Conservation (phyloP, 1,139 yeast species). For the Diutina scorzettiae region DNA sequence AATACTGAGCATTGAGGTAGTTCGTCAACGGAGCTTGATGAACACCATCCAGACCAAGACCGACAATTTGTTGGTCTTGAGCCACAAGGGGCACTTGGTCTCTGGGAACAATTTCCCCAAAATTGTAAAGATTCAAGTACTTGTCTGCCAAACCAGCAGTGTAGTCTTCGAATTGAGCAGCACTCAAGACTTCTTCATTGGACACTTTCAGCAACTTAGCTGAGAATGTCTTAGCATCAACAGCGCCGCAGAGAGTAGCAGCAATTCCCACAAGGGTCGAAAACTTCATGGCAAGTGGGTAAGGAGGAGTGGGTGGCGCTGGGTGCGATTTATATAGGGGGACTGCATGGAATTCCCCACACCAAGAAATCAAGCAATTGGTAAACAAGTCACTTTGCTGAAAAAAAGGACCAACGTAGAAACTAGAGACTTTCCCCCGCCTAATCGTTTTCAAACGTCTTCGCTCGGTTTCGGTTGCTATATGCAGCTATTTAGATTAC, state of each 20-base stretch:
- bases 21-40: conserved; percentile 72
- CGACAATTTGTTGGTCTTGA: neutral
- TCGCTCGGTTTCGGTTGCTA: too few relatives aligned
- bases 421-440: too few relatives aligned
- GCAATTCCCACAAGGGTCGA: conserved; percentile 30
- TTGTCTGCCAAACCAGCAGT: conserved; percentile 61
- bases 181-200: conserved; percentile 47
- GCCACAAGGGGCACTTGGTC: conserved; percentile 20
- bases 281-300: conserved; percentile 9
- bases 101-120: conserved; percentile 11
- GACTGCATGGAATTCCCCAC: conserved; percentile 4
- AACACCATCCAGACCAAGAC: neutral
- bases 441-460: too few relatives aligned
- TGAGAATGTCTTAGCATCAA: conserved; percentile 49
- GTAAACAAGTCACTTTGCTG: too few relatives aligned
- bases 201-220: conserved; percentile 58
- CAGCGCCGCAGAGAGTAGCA: conserved; percentile 27
- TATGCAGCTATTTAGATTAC: too few relatives aligned
- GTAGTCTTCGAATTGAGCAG: conserved; percentile 49
- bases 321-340: conserved; percentile 2
- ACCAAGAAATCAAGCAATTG: too few relatives aligned
- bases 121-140: conserved; percentile 33
- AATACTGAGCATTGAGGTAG: conserved; percentile 91
- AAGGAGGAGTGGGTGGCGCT: neutral
- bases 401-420: too few relatives aligned